A percentile compares a stretch with the other conserved stretches of the same genome.
Conservation (phyloP, 371 early-diverging fungal species). For the Thermomucor indicae-seudaticae region DNA sequence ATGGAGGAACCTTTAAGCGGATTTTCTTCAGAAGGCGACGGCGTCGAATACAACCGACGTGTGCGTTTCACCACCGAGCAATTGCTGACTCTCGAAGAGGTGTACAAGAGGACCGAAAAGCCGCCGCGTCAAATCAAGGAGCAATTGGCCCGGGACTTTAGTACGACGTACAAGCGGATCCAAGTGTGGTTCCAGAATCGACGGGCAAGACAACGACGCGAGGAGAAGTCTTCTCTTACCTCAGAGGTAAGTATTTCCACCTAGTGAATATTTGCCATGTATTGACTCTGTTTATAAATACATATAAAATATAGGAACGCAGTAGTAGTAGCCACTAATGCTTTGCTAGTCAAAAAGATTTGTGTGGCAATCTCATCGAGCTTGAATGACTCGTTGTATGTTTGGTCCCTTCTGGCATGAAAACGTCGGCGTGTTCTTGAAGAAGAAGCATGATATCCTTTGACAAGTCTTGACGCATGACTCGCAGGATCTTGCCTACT, state of each 20-base stretch:
- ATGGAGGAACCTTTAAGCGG: neutral
- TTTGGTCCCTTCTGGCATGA: conserved; percentile 6
- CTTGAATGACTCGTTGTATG: no score
- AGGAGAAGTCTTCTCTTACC: no score
- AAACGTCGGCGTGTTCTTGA: conserved; percentile 9
- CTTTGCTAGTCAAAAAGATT: no score
- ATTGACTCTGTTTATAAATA: no score
- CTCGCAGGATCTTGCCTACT: conserved; percentile 26
- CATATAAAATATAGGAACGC: no score
- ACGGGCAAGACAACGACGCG: neutral
- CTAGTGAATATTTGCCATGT: no score
- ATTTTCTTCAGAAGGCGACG: neutral
- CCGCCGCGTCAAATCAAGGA: neutral
- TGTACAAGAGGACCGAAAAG: neutral
- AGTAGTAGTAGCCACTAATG: no score
- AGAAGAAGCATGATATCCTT: conserved; percentile 26
- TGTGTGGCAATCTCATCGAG: no score
- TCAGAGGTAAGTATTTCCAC: no score
- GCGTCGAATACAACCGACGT: neutral
- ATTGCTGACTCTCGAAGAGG: neutral
- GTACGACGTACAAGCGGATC: neutral
- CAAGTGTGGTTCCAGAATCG: conserved; percentile 9
- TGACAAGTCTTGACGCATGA: conserved; percentile 28
- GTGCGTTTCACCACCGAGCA: neutral
- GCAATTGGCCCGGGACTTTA: neutral